Evolutionary conservation across 345 rosid genomes (phyloP), one percentile per base, ranked within the genome.

Genomic region (Lagerstroemia speciosa): DNA sequence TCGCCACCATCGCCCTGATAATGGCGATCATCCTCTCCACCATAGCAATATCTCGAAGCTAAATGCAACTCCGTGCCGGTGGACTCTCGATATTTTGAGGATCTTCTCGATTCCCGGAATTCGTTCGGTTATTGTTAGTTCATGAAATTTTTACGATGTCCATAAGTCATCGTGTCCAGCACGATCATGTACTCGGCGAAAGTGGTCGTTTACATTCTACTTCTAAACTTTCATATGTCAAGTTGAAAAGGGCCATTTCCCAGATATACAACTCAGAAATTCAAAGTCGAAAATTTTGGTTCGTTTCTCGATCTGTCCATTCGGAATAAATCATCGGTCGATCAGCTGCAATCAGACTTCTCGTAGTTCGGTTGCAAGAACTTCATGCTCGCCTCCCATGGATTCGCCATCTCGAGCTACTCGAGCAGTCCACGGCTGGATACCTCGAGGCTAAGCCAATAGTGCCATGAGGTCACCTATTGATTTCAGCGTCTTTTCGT

Each of bases 401-500:
- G n/a, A n/a, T n/a, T n/a, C n/a, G n/a, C n/a, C n/a, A n/a, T n/a
- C n/a, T n/a, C n/a, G n/a, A n/a, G n/a, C n/a, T n/a, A n/a, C 27
- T 10, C 57, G 50, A 45, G 15, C 50, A 45, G 16, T 45, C 50
- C 19, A 45, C 15, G 17, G 17, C 16, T 45, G 16, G 50, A 16
- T 40, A 29, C 40, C 74, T 3, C 12, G 2, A 32, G 15, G 22
- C 27, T 40, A 71, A 27, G 65, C 69, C n/a, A 71, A 53, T 60
- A 70, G 57, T 26, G 82, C 86, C 70, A 89, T 97, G 5, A 90
- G 64, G 26, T 83, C 79, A 69, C 91, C 96, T 62, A 90, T 83
- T 45, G 90, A 82, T 67, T 87, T 85, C 83, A 93, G 66, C 22
- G 96, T 84, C 92, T 82, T 89, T 89, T 91, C 94, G 67, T 87